A percentile compares a stretch with the other conserved stretches of the same genome.
Evolutionary conservation across 805 yeast species (phyloP).

Genomic region (Barnettozyma populi): DNA sequence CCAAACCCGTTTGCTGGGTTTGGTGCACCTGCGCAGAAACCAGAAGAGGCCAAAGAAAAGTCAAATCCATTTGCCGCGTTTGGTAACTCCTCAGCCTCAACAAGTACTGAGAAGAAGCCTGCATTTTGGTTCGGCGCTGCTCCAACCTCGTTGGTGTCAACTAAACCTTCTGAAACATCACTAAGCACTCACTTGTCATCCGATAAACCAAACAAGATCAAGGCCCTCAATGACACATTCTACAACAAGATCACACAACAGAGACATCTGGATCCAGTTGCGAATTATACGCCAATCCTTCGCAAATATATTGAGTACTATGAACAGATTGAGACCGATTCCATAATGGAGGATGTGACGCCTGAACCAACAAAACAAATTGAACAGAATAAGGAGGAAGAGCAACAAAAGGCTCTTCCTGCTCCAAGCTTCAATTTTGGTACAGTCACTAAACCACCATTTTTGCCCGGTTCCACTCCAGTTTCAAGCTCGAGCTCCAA

Average conservation of each 20-base stretch:
- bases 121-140: constrained; percentile 9
- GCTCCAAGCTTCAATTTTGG: constrained; percentile 17
- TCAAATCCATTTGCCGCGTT: constrained; percentile 12
- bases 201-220: constrained; percentile 43
- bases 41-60: constrained; percentile 5
- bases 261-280: constrained; percentile 40
- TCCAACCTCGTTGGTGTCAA: constrained; percentile 3
- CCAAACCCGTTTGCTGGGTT: constrained; percentile 14
- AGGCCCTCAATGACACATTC: constrained; percentile 63
- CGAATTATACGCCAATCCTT: constrained; percentile 50
- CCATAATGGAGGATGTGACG: constrained; percentile 12
- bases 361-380: constrained; percentile 3
- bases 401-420: constrained; percentile 17
- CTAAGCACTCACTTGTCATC: constrained; percentile 12
- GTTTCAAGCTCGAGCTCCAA: not conserved
- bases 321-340: constrained; percentile 31
- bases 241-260: constrained; percentile 40
- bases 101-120: constrained; percentile 5
- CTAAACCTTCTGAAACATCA: constrained; percentile 3
- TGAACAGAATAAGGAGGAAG: constrained; percentile 13
- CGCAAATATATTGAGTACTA: constrained; percentile 55
- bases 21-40: not conserved
- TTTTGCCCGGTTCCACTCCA: constrained; percentile 7
- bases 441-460: constrained; percentile 8
- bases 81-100: constrained; percentile 3